Base-by-base conservation (phyloP, 1,284 basidiomycete species). In the Cutaneotrichosporon cavernicola region DNA sequence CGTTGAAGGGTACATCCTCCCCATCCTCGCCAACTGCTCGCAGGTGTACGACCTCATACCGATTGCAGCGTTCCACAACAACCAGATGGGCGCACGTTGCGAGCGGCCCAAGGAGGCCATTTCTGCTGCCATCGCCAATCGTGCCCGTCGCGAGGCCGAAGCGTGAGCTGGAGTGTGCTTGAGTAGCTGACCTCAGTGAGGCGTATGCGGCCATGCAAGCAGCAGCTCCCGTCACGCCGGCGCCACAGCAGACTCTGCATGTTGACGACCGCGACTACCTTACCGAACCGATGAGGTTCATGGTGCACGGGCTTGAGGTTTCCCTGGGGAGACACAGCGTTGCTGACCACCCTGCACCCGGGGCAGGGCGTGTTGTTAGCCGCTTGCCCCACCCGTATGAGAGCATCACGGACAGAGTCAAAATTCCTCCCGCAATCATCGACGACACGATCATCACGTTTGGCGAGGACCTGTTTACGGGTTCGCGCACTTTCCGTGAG, bases 31-130 rank as follows among this genome's bases (percentile, higher is more conserved):
- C 1, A 14, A 47, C 10, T 36, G 6, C 14, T 51, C 18, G 5
- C 60, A 62, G 58, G 21, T 65, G 47, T 65, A 62, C 26, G 64
- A 65, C 53, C 61, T 65, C 30, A 55, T 65, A 7, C 64, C 64
- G 6, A 11, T 22, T 1, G 4, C 49, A 3, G 63, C 63, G 1
- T 18, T 56, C 26, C 46, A 51, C 18, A 32, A 38, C 26, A 31
- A 52, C 26, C 64, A 65, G 61, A 14, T 62, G 2, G 60, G 18
- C 5, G 40, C 30, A 10, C 60, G 64, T 14, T 65, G 64, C 31
- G 52, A 51, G 30, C 60, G 64, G 30, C 64, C 64, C 6, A 50
- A 52, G 4, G 50, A 38, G 32, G 61, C 64, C 2, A 21, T 65
- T n/a, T n/a, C 34, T 8, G 64, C 64, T 1, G 64, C 61, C 3